Conservation (phyloP, 2,329 filamentous ascomycete genomes). For the Neoascochyta sp. region DNA sequence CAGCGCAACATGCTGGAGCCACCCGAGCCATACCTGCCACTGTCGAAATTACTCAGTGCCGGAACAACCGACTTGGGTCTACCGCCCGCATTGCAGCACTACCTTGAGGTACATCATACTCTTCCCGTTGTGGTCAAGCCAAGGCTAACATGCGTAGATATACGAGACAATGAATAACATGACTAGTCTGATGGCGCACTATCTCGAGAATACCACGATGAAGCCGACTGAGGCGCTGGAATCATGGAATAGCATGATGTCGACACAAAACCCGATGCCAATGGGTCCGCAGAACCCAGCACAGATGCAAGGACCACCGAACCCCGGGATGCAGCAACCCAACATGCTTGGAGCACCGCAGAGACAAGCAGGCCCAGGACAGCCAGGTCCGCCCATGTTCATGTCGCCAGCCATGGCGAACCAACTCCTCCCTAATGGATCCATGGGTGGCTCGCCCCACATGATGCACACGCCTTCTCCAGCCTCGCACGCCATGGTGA, state of each 20-base stretch:
- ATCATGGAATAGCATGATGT: conserved; percentile 48
- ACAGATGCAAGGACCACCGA: conserved; percentile 23
- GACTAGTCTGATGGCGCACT: conserved; percentile 57
- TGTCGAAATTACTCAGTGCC: conserved; percentile 46
- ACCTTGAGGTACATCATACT: conserved; percentile 67
- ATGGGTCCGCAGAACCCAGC: conserved; percentile 17
- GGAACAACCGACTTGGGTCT: conserved; percentile 53
- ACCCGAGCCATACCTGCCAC: conserved; percentile 41
- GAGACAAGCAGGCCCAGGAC: conserved; percentile 31
- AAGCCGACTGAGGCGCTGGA: conserved; percentile 55
- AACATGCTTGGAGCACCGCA: conserved; percentile 29
- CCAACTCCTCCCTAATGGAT: conserved; percentile 48
- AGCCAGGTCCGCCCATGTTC: conserved; percentile 43
- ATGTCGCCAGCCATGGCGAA: conserved; percentile 58
- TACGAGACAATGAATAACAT: conserved; percentile 64
- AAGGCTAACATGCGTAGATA: conserved; percentile 48
- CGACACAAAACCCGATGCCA: conserved; percentile 16
- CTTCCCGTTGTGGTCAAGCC: too few species aligned
- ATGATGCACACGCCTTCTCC: conserved; percentile 47
- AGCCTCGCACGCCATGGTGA: conserved; percentile 51
- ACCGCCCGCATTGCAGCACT: conserved; percentile 54
- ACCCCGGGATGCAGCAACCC: conserved; percentile 27
- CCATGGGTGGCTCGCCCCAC: conserved; percentile 50
- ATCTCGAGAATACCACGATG: conserved; percentile 51
- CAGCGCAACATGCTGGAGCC: conserved; percentile 22